Conservation (phyloP, 1,284 basidiomycete genomes). For the Thelephora terrestris region DNA sequence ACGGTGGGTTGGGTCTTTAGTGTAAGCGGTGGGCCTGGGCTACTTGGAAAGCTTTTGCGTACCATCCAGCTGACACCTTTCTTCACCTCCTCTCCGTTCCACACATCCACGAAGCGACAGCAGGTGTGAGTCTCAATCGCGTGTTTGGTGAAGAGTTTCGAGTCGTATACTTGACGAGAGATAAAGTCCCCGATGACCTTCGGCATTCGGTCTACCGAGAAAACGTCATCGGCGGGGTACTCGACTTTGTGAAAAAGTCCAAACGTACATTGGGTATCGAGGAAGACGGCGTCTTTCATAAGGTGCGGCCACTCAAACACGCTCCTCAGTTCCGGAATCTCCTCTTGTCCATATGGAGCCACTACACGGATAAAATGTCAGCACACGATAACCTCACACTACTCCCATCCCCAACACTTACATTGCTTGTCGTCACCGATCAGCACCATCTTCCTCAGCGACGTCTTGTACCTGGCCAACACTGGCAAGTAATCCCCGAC, state of each 20-base stretch:
- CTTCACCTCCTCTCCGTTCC: conserved; percentile 29
- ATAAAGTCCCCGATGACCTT: conserved; percentile 64
- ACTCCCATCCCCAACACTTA: conserved; percentile 20
- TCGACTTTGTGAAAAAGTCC: too few relatives aligned
- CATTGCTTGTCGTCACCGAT: conserved; percentile 73
- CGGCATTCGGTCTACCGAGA: conserved; percentile 59
- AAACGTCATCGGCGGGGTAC: too few relatives aligned
- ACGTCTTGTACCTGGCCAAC: conserved; percentile 1
- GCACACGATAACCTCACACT: conserved; percentile 4
- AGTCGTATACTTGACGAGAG: conserved; percentile 51
- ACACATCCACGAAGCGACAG: conserved; percentile 36
- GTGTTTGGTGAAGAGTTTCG: conserved; percentile 18
- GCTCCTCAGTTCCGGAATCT: conserved; percentile 27
- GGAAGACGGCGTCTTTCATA: conserved; percentile 20
- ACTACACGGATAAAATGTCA: conserved; percentile 22
- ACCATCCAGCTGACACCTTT: conserved; percentile 35
- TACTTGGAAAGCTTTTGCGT: conserved; percentile 7
- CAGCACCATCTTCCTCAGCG: conserved; percentile 52
- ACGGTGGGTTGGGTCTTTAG: background rate
- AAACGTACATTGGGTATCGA: conserved; percentile 35
- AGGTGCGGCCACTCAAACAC: conserved; percentile 37
- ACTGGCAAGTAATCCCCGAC: conserved; percentile 42
- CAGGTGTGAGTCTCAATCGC: conserved; percentile 26
- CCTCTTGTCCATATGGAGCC: conserved; percentile 37
- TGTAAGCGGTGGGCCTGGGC: too few relatives aligned